Percentiles rank a stretch among this genome's conserved stretches.
These are phyloP conservation scores for Tolypocladium ophioglossoides DNA, from an alignment of 2,329 filamentous ascomycete genomes.

Conservation along the genomic window DNA sequence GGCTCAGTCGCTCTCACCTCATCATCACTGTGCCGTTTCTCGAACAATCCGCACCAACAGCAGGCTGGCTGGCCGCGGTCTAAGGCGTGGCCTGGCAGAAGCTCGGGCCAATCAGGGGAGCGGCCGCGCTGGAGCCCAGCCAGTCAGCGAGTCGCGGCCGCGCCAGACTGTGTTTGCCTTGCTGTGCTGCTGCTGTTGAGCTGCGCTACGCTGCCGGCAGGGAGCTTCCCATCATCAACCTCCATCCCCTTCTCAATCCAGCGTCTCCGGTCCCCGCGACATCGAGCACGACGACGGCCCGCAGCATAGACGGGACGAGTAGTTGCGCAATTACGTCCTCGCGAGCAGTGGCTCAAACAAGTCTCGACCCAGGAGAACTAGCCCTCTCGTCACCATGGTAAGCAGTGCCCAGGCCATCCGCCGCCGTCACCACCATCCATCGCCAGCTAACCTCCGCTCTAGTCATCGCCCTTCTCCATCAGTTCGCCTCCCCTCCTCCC, in stretches of 20 bases:
- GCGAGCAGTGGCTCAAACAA: neutral
- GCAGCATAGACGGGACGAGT: neutral
- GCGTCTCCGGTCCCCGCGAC: neutral
- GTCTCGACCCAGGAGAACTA: neutral
- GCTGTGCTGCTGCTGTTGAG: neutral
- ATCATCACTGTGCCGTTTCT: too few relatives aligned
- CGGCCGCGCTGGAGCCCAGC: neutral
- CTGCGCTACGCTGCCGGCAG: neutral
- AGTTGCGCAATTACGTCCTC: neutral
- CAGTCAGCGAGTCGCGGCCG: slow-evolving; percentile 6
- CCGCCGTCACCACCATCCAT: neutral
- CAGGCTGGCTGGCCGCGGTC: too few relatives aligned
- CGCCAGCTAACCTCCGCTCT: slow-evolving; percentile 18
- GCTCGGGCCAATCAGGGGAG: slow-evolving; percentile 6
- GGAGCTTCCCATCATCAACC: neutral
- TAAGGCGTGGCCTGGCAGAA: neutral
- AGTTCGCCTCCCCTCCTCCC: slow-evolving; percentile 45
- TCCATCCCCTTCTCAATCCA: neutral
- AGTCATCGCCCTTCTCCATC: slow-evolving; percentile 93
- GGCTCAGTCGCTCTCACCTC: too few relatives aligned
- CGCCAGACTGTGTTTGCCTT: slow-evolving; percentile 16
- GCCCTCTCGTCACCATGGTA: slow-evolving; percentile 1
- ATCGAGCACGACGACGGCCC: neutral
- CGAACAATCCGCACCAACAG: too few relatives aligned
- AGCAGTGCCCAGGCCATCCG: neutral